A percentile compares a stretch with the other conserved stretches of the same genome.
Evolutionary conservation across 2,329 filamentous ascomycete species (phyloP).

Genomic region (Paraconiothyrium sp.): DNA sequence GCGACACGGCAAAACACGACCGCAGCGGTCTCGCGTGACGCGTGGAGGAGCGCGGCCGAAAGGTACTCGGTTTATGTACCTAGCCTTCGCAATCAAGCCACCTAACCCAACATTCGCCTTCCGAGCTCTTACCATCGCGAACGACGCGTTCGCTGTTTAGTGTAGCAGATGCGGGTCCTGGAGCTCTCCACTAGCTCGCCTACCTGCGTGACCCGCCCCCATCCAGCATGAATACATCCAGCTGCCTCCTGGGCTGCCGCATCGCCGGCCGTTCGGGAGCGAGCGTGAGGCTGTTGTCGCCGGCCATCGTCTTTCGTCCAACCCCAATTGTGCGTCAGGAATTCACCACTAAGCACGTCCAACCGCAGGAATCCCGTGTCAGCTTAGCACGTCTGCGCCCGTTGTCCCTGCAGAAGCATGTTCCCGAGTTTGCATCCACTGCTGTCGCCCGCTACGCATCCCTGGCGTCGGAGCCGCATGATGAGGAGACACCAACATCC

Average conservation of each 20-base stretch:
- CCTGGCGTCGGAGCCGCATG: slow-evolving; percentile 44
- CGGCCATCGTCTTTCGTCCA: slow-evolving; percentile 26
- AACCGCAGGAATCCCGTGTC: slow-evolving; percentile 28
- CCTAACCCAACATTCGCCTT: slow-evolving; percentile 1
- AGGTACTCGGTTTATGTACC: slow-evolving; percentile 27
- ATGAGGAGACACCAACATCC: slow-evolving; percentile 46
- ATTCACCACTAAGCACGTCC: slow-evolving; percentile 25
- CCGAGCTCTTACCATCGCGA: slow-evolving; percentile 1
- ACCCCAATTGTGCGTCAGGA: slow-evolving; percentile 33
- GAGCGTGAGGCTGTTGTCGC: slow-evolving; percentile 32
- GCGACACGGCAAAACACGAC: slow-evolving; percentile 27
- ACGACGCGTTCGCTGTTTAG: slow-evolving; percentile 17
- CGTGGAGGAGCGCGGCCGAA: slow-evolving; percentile 26
- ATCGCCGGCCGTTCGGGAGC: slow-evolving; percentile 36
- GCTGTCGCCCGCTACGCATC: slow-evolving; percentile 44
- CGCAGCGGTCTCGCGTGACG: slow-evolving; percentile 23
- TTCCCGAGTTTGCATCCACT: slow-evolving; percentile 31
- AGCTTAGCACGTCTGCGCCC: slow-evolving; percentile 39
- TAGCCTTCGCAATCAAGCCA: background rate
- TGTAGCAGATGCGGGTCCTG: slow-evolving; percentile 46
- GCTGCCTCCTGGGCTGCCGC: slow-evolving; percentile 39
- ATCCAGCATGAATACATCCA: slow-evolving; percentile 43
- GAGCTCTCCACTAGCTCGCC: slow-evolving; percentile 31
- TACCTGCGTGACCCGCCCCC: slow-evolving; percentile 25
- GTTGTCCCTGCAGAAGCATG: slow-evolving; percentile 43